Base-by-base conservation (phyloP, 108 stramenopile species). In the Craspedostauros australis region DNA sequence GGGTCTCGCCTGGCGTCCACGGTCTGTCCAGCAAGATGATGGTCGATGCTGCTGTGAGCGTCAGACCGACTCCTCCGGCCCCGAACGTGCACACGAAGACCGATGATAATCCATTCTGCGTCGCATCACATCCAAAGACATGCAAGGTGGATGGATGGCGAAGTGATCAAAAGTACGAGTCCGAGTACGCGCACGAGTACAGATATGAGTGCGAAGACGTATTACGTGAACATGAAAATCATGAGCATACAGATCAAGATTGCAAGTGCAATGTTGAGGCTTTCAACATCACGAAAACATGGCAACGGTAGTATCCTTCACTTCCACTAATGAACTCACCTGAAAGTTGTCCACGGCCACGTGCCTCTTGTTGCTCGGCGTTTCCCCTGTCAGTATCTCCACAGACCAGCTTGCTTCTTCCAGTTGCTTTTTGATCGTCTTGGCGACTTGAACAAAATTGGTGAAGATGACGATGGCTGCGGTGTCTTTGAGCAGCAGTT, bases 31-130 rank as follows among this genome's bases (percentile, higher is more conserved):
- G 28, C 11, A 87, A 63, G 53, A 93, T 80, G 12, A 93, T 70
- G 4, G 86, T 88, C 20, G 75, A 60, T 1, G 91, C 91, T 29
- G 77, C 77, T 22, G 91, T 93, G 36, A 93, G 62, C 1, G 91
- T 93, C 14, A 93, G 46, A 16, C 91, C 91, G 20, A 86, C 84
- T 16, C 91, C 91, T 12, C 83, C 91, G 27, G 86, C 84, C 26
- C 91, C 91, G 58, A 79, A 93, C 0, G 91, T 93, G 39, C 82
- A 66, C 1, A 93, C 77, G 62, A 93, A 86, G 5, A 84, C 79
- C 0, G 84, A 53, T 3, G 82, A 76, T 1, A 83, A 33, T 23
- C 80, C 82, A 26, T 62, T 54, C 57, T 62, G n/a, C n/a, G n/a
- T n/a, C n/a, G n/a, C 20, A 19, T 39, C 4, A 3, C 3, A 2